Conservation (phyloP, 2,329 filamentous ascomycete genomes). For the Aureobasidium sp. region DNA sequence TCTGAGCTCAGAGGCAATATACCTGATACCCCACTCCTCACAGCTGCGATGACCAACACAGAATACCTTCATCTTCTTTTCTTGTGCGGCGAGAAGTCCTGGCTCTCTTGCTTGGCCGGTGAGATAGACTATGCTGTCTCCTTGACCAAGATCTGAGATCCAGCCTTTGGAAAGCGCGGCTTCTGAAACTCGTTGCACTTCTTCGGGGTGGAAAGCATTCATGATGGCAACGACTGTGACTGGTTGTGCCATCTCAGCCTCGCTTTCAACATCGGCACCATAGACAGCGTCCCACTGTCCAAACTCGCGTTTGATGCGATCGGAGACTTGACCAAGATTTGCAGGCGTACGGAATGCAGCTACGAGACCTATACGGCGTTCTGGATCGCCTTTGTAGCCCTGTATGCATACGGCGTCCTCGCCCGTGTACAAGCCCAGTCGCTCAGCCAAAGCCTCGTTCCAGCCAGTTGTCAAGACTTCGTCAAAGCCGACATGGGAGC, state of each 20-base stretch:
- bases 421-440: constrained; percentile 25
- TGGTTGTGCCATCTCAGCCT: constrained; percentile 12
- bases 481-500: constrained; percentile 24
- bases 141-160: constrained; percentile 20
- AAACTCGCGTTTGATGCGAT: constrained; percentile 6
- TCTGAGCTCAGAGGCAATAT: constrained; percentile 24
- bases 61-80: constrained; percentile 27
- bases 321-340: neutral
- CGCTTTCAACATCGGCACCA: neutral
- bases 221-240: constrained; percentile 29
- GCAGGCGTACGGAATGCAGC: constrained; percentile 19
- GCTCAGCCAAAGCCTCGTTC: constrained; percentile 28
- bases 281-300: neutral
- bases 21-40: constrained; percentile 35
- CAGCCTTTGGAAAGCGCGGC: constrained; percentile 22
- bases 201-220: constrained; percentile 33
- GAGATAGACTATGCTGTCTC: constrained; percentile 29
- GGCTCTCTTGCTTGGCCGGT: constrained; percentile 30
- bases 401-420: constrained; percentile 26
- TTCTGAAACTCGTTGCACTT: constrained; percentile 29
- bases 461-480: constrained; percentile 33
- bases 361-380: constrained; percentile 32
- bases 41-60: constrained; percentile 33
- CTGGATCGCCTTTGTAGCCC: constrained; percentile 32
- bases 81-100: constrained; percentile 27